Evolutionary conservation across 495 filamentous ascomycete species (phyloP), one percentile per base, ranked within the genome.

Genomic region (Neurospora discreta): DNA sequence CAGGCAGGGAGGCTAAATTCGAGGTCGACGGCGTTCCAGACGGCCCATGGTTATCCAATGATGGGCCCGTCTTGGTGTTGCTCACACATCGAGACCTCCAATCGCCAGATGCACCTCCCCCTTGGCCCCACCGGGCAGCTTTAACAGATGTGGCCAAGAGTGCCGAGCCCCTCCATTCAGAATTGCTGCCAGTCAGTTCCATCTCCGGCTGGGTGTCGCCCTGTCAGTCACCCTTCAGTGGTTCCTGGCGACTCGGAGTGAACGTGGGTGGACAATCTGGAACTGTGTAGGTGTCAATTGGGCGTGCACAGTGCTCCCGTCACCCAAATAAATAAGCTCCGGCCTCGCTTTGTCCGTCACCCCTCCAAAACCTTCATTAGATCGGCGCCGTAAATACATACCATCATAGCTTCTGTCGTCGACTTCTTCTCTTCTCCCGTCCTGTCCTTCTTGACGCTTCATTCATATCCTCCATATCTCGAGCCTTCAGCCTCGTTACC

Each of bases 251-350:
- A 65, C 52, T 65, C 52, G 52, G 26, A 65, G 52, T 33, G 52
- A 26, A 60, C 52, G 23, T 33, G 23, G 52, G 52, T 60, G 52
- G 52, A 65, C 52, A 65, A 33, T 33, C 52, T 65, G 52, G 52
- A 60, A 65, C 52, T 18, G 52, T 65, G 52, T 65, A 15, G 52
- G 52, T 65, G 52, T 65, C 52, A 26, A 65, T 65, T 65, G 26
- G 52, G 52, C 33, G 52, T 60, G 52, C 52, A 60, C 52, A 65
- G 52, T 65, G 52, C 43, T 71, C 69, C 42, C 38, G 43, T 43
- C 16, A 70, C 70, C 72, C 69, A 75, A 77, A 77, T 77, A 77
- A 76, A 76, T 74, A 77, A 76, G 74, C 74, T 77, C 36, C 15
- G 68, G 33, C 70, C 69, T 36, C 33, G 33, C 33, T 71, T 71